Percentiles rank a stretch among this genome's conserved stretches.
phyloP scores from a whole-genome alignment of 2,329 filamentous ascomycete species.

The Hypoxylon sp. region DNA sequence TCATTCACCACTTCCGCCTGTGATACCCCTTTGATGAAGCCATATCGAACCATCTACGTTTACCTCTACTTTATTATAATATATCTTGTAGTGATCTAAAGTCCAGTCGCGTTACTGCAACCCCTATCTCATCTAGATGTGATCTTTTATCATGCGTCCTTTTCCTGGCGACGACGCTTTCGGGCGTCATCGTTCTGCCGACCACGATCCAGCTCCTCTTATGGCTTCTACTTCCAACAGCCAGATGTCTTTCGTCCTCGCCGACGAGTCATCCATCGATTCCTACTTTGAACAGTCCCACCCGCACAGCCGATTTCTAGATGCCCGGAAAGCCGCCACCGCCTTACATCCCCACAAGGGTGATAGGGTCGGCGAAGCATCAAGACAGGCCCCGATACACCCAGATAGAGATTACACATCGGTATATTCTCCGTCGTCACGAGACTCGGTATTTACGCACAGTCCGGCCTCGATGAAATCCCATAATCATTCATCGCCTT shows the following conservation, averaged over 20 bases:
- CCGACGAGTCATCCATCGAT: constrained; percentile 66
- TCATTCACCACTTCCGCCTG: constrained; percentile 26
- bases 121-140: constrained; percentile 35
- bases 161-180: constrained; percentile 62
- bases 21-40: constrained; percentile 18
- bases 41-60: constrained; percentile 13
- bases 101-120: constrained; percentile 12
- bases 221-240: constrained; percentile 56
- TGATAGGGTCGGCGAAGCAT: constrained; percentile 46
- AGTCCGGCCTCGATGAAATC: constrained; percentile 54
- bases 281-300: constrained; percentile 56
- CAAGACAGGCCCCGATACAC: constrained; percentile 35
- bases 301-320: constrained; percentile 52
- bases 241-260: constrained; percentile 68
- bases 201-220: constrained; percentile 56
- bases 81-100: constrained; percentile 24
- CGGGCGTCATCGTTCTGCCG: constrained; percentile 58
- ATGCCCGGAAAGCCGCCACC: constrained; percentile 52
- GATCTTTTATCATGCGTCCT: constrained; percentile 60
- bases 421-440: constrained; percentile 52
- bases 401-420: constrained; percentile 39
- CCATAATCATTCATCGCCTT: constrained; percentile 54
- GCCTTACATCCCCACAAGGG: constrained; percentile 39
- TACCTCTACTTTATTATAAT: constrained; percentile 6
- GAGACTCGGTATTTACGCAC: constrained; percentile 53